phyloP scores from a whole-genome alignment of 2,329 filamentous ascomycete species.

The Tolypocladium tundrense region DNA sequence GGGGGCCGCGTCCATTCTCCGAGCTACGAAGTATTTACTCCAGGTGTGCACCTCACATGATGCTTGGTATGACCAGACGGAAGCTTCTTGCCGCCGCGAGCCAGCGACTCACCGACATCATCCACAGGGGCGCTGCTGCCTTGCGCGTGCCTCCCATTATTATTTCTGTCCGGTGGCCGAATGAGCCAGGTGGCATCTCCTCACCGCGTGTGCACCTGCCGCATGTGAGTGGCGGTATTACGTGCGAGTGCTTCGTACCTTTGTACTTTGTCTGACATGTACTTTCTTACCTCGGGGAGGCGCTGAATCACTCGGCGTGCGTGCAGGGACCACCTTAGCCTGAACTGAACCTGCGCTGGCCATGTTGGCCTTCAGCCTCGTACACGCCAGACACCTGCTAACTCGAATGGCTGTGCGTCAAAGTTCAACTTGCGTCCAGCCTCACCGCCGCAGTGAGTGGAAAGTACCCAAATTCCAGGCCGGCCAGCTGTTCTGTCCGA shows the following conservation, averaged over 20 bases:
- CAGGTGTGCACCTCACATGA: too few relatives aligned
- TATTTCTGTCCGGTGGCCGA: neutral
- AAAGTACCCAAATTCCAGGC: too few relatives aligned
- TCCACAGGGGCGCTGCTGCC: neutral
- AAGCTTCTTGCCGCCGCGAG: neutral
- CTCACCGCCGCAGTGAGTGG: too few relatives aligned
- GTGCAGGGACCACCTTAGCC: neutral
- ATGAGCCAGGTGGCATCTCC: neutral
- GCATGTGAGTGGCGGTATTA: neutral
- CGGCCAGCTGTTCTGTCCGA: too few relatives aligned
- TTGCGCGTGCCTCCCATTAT: neutral
- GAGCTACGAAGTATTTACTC: too few relatives aligned
- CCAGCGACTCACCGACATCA: neutral
- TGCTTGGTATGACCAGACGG: neutral
- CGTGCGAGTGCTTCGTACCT: neutral
- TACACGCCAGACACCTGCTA: neutral
- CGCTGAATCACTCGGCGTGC: neutral
- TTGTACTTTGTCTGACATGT: neutral
- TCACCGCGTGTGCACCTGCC: neutral
- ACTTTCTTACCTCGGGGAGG: neutral
- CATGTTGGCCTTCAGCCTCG: neutral
- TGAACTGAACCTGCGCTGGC: too few relatives aligned
- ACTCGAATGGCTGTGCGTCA: too few relatives aligned
- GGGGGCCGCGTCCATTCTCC: neutral
- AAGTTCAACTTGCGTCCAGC: too few relatives aligned